These are phyloP conservation scores for Fusarium mexicanum DNA, from an alignment of 2,329 filamentous ascomycete species.

Conservation along the genomic window DNA sequence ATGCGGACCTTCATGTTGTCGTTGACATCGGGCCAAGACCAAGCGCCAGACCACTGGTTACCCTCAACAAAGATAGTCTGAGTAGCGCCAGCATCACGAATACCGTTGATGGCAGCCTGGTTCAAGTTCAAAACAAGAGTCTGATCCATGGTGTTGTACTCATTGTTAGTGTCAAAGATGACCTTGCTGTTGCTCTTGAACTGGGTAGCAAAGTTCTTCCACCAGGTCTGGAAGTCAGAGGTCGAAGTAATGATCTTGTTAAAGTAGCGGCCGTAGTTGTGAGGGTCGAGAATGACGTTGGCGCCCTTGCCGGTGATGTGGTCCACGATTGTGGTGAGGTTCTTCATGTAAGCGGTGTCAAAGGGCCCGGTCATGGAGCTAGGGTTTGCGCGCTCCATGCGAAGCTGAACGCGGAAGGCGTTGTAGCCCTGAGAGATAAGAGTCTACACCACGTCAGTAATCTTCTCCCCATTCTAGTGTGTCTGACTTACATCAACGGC, in stretches of 20 bases:
- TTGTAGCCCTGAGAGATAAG: conserved; percentile 64
- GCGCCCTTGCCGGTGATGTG: conserved; percentile 54
- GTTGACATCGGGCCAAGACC: conserved; percentile 55
- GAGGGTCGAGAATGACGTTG: conserved; percentile 66
- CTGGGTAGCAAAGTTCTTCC: conserved; percentile 62
- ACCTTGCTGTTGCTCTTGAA: conserved; percentile 65
- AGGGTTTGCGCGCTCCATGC: conserved; percentile 62
- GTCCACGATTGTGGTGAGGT: conserved; percentile 47
- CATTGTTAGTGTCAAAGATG: conserved; percentile 74
- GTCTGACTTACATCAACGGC: conserved; percentile 51
- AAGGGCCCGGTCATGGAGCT: conserved; percentile 53
- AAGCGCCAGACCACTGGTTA: conserved; percentile 65
- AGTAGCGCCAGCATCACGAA: conserved; percentile 67
- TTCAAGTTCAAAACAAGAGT: conserved; percentile 67
- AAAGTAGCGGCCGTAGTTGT: conserved; percentile 69
- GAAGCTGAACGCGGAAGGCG: conserved; percentile 64
- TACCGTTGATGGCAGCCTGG: conserved; percentile 71
- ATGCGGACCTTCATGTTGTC: conserved; percentile 46
- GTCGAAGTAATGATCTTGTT: conserved; percentile 63
- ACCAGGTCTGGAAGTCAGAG: conserved; percentile 65
- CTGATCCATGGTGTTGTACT: conserved; percentile 71
- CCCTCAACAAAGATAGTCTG: conserved; percentile 68
- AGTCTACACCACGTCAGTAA: conserved; percentile 46
- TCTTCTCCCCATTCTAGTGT: accelerated
- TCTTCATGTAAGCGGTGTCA: conserved; percentile 52